phyloP scores from a whole-genome alignment of 2,329 filamentous ascomycete species.

The Colletotrichum lupini region DNA sequence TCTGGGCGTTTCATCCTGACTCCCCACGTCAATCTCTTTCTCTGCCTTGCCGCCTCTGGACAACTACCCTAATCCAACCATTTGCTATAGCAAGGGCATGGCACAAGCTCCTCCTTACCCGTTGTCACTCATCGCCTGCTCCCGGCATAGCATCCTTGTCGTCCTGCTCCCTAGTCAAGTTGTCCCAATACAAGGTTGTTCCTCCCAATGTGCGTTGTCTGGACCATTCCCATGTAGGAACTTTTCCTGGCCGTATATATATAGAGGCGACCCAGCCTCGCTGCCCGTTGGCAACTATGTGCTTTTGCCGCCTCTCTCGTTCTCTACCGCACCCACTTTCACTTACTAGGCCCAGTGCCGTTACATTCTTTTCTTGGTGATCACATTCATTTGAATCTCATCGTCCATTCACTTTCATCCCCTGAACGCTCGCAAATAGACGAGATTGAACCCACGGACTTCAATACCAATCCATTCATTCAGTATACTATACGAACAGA shows the following conservation, averaged over 20 bases:
- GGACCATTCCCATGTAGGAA: not conserved
- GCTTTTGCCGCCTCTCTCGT: not conserved
- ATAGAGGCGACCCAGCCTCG: slow-evolving; percentile 15
- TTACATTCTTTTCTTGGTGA: slow-evolving; percentile 32
- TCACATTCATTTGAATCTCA: not conserved
- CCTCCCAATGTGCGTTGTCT: not conserved
- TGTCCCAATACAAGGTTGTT: not conserved
- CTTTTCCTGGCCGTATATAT: slow-evolving; percentile 11
- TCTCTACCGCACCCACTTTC: slow-evolving; percentile 8
- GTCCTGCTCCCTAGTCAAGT: not conserved
- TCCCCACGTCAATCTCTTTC: slow-evolving; percentile 13
- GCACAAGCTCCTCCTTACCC: not conserved
- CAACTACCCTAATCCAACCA: not conserved
- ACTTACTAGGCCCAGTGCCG: slow-evolving; percentile 24
- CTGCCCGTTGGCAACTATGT: not conserved
- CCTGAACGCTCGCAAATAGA: not conserved
- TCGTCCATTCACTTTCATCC: slow-evolving; percentile 16
- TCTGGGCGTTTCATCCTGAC: slow-evolving; percentile 31
- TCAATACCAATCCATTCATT: not conserved
- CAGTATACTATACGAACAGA: not conserved
- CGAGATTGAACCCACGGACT: not conserved
- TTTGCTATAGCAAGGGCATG: slow-evolving; percentile 15
- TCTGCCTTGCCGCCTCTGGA: slow-evolving; percentile 9
- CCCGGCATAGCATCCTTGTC: slow-evolving; percentile 8
- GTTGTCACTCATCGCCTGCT: not conserved